Percentiles rank a stretch among this genome's conserved stretches.
phyloP scores from a whole-genome alignment of 805 yeast genomes.

The Starmerella lactis-condensi region DNA sequence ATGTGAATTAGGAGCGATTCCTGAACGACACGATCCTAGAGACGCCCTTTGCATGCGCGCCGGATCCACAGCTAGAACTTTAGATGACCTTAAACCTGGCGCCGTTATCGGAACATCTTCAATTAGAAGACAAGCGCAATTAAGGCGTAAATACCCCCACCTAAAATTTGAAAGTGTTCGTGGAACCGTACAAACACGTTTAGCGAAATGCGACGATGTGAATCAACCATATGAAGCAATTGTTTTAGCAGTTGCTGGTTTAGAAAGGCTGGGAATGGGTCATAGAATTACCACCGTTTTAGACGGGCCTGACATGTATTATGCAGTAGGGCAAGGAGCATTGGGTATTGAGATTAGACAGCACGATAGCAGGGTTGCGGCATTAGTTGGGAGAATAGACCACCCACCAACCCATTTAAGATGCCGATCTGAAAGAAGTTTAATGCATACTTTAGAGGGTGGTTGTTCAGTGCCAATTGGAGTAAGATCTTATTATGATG shows the following conservation, averaged over 20 bases:
- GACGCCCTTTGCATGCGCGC: constrained; percentile 71
- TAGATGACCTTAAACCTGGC: constrained; percentile 66
- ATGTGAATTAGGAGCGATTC: constrained; percentile 72
- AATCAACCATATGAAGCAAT: constrained; percentile 50
- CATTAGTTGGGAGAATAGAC: constrained; percentile 45
- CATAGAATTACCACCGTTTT: constrained; percentile 56
- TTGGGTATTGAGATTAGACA: constrained; percentile 76
- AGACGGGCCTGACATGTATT: constrained; percentile 63
- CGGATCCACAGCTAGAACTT: constrained; percentile 41
- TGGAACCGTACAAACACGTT: constrained; percentile 68
- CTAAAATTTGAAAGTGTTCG: constrained; percentile 67
- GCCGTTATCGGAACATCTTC: constrained; percentile 88
- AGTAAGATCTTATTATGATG: constrained; percentile 42
- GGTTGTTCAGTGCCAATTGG: constrained; percentile 98
- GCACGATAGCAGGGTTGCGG: constrained; percentile 39
- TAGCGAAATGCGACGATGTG: constrained; percentile 59
- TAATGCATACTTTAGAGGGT: constrained; percentile 80
- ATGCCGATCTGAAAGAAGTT: constrained; percentile 73
- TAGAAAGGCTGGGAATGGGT: constrained; percentile 53
- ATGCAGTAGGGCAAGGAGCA: constrained; percentile 99
- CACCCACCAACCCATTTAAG: constrained; percentile 49
- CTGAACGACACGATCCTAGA: constrained; percentile 77
- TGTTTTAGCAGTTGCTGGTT: constrained; percentile 83
- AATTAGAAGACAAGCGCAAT: constrained; percentile 81
- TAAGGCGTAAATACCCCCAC: constrained; percentile 58